phyloP scores from a whole-genome alignment of 768 basidiomycete genomes.

The Leccinum truebloodii region DNA sequence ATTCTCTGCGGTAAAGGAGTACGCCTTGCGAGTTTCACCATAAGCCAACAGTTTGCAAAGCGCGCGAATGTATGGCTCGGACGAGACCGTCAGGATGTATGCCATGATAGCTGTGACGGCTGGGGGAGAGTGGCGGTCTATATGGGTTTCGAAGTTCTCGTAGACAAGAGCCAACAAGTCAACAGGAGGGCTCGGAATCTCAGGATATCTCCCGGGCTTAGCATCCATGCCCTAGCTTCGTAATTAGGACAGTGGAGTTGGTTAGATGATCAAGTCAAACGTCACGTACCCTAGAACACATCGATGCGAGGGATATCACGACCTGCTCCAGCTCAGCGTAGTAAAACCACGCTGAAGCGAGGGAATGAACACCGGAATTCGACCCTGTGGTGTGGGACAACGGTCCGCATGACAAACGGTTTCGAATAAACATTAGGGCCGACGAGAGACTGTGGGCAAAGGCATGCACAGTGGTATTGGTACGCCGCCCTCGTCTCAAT shows the following conservation, averaged over 20 bases:
- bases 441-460: conserved; percentile 66
- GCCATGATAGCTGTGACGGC: conserved; percentile 57
- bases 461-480: conserved; percentile 60
- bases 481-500: conserved; percentile 41
- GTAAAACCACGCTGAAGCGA: conserved; percentile 49
- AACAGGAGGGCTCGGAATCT: conserved; percentile 46
- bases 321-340: conserved; percentile 52
- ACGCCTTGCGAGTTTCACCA: conserved; percentile 30
- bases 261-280: not conserved
- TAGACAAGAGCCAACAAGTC: conserved; percentile 65
- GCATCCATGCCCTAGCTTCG: conserved; percentile 29
- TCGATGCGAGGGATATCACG: conserved; percentile 50
- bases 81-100: conserved; percentile 64
- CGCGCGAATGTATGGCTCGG: conserved; percentile 59
- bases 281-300: conserved; percentile 60
- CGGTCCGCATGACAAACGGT: conserved; percentile 41
- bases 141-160: conserved; percentile 49
- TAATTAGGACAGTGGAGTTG: conserved; percentile 5
- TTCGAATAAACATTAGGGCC: conserved; percentile 51
- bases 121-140: conserved; percentile 53
- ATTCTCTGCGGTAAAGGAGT: conserved; percentile 19
- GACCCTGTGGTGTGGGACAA: conserved; percentile 32
- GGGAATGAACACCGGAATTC: conserved; percentile 20
- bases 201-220: conserved; percentile 41
- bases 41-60: conserved; percentile 64